Conservation (phyloP, 768 basidiomycete species). For the Auricularia sp. region DNA sequence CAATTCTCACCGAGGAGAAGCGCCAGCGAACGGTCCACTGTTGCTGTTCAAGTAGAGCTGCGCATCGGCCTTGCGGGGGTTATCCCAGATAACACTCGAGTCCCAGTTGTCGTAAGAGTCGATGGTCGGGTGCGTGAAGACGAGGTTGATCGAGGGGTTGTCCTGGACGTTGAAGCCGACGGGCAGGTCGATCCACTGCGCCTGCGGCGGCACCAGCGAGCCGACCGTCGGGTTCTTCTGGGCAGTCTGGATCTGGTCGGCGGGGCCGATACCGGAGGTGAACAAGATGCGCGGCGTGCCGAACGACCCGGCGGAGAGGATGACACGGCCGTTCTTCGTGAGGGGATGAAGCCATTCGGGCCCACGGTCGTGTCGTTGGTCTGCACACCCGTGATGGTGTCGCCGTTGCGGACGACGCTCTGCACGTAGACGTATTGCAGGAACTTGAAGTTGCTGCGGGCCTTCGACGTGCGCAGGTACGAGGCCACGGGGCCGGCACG, state of each 20-base stretch:
- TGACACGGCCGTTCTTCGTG: conserved; percentile 46
- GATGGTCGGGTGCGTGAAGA: conserved; percentile 53
- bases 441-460: conserved; percentile 42
- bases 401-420: conserved; percentile 47
- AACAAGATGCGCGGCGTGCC: conserved; percentile 49
- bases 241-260: conserved; percentile 45
- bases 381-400: conserved; percentile 45
- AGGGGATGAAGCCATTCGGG: conserved; percentile 46
- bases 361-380: conserved; percentile 50
- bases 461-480: conserved; percentile 47
- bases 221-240: conserved; percentile 36
- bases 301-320: conserved; percentile 48
- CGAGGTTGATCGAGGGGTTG: conserved; percentile 55
- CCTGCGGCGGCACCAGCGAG: conserved; percentile 35
- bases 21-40: conserved; percentile 45
- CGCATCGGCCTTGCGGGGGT: conserved; percentile 45
- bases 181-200: conserved; percentile 47
- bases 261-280: conserved; percentile 51
- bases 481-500: conserved; percentile 48
- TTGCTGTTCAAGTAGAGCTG: conserved; percentile 41
- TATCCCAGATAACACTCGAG: conserved; percentile 35
- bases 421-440: conserved; percentile 38
- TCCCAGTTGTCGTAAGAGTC: conserved; percentile 61
- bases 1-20: conserved; percentile 37
- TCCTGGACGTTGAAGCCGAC: conserved; percentile 43